Conservation (phyloP, 306 rosid species). For the Ammopiptanthus mongolicus region DNA sequence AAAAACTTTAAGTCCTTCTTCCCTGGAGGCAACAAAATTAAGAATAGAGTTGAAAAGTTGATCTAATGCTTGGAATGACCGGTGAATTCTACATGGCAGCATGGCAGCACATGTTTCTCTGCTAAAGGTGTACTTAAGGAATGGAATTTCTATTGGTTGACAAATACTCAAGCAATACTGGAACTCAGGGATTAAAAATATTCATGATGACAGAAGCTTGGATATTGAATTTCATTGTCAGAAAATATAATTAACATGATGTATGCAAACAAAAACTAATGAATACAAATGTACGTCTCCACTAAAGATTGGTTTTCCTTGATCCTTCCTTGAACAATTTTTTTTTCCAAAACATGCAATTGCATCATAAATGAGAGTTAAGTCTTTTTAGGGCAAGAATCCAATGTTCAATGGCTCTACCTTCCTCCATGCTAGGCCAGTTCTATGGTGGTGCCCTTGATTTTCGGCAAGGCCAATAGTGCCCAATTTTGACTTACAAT, state of each 20-base stretch:
- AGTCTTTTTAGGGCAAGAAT: not conserved
- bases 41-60: not conserved
- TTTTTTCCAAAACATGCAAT: not conserved
- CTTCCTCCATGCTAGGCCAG: not conserved
- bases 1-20: not conserved
- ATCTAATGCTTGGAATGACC: not conserved
- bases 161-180: not conserved
- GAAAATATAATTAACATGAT: not conserved
- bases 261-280: not conserved
- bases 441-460: too few species aligned
- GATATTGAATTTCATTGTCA: not conserved
- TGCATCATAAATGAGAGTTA: not conserved
- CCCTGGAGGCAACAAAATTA: not conserved
- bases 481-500: too few species aligned
- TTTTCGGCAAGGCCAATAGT: too few species aligned
- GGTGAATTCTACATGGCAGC: not conserved
- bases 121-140: not conserved
- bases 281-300: not conserved
- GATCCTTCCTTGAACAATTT: not conserved
- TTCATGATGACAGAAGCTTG: not conserved
- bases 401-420: not conserved
- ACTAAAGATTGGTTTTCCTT: not conserved
- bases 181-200: not conserved
- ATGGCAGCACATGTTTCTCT: slow-evolving; percentile 18
- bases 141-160: not conserved